A percentile compares a stretch with the other conserved stretches of the same genome.
These are phyloP conservation scores for Plasmodium vivax DNA, from an alignment of 169 alveolate species.

Conservation along the genomic window DNA sequence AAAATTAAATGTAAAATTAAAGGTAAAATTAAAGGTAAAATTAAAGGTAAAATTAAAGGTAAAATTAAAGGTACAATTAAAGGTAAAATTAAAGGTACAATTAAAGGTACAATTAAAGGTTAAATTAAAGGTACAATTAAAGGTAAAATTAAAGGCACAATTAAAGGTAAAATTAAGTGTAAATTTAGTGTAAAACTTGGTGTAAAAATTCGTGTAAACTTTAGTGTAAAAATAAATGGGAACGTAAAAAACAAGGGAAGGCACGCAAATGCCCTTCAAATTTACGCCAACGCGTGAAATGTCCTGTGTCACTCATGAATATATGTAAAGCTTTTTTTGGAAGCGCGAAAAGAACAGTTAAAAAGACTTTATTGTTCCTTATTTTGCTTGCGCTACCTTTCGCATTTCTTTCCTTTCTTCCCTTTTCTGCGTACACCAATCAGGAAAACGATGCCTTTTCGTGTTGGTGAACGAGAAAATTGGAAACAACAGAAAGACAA, in stretches of 20 bases:
- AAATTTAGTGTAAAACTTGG: background rate
- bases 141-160: too few relatives aligned
- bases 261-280: background rate
- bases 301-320: background rate
- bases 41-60: too few relatives aligned
- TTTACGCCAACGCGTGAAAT: background rate
- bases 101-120: too few relatives aligned
- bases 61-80: too few relatives aligned
- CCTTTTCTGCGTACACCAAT: background rate
- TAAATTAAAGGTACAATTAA: too few relatives aligned
- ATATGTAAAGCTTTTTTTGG: background rate
- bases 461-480: background rate
- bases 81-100: too few relatives aligned
- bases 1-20: background rate
- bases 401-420: background rate
- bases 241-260: background rate
- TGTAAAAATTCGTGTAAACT: background rate
- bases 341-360: constrained; percentile 22
- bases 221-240: background rate
- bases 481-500: constrained; percentile 36
- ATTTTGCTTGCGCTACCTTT: background rate
- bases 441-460: constrained; percentile 8
- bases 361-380: background rate
- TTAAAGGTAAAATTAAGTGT: too few relatives aligned
- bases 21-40: too few relatives aligned